A percentile compares a stretch with the other conserved stretches of the same genome.
phyloP scores from a whole-genome alignment of 129 eudicot species.

The Escallonia herrerae region DNA sequence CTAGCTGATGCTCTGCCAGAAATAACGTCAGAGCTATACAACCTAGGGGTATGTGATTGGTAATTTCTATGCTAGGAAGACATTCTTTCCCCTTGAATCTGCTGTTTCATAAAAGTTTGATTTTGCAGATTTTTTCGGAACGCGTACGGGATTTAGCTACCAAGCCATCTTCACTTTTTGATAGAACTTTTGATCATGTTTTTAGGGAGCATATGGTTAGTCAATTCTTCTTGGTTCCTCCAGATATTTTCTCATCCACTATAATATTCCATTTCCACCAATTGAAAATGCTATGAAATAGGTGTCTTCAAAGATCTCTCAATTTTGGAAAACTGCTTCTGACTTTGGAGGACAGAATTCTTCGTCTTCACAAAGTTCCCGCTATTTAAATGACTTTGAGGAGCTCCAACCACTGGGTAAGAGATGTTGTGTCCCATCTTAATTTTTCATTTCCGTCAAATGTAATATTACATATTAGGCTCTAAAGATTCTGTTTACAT shows the following conservation, averaged over 20 bases:
- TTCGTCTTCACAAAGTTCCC: constrained; percentile 57
- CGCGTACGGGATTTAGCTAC: constrained; percentile 56
- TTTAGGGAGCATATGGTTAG: constrained; percentile 68
- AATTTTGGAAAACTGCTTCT: constrained; percentile 68
- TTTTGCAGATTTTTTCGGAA: constrained; percentile 66
- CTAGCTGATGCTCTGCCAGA: constrained; percentile 76
- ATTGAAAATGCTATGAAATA: constrained; percentile 15
- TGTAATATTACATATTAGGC: not conserved
- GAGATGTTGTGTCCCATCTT: not conserved
- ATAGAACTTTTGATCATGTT: constrained; percentile 47
- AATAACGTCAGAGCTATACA: constrained; percentile 74
- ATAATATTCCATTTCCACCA: constrained; percentile 3
- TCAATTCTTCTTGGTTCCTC: constrained; percentile 3
- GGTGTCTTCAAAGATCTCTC: constrained; percentile 62
- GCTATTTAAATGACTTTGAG: constrained; percentile 89
- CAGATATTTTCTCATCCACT: constrained; percentile 2
- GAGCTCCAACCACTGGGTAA: constrained; percentile 85
- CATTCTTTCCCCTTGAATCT: not conserved
- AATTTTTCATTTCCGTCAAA: too few relatives aligned
- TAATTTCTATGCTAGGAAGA: not conserved
- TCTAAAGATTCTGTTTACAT: not conserved
- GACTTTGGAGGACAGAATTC: constrained; percentile 51
- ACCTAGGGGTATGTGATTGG: constrained; percentile 65
- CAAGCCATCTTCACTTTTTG: constrained; percentile 49
- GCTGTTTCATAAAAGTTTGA: constrained; percentile 14